Base-by-base conservation (phyloP, 805 yeast genomes). In the Candida fluviatilis region DNA sequence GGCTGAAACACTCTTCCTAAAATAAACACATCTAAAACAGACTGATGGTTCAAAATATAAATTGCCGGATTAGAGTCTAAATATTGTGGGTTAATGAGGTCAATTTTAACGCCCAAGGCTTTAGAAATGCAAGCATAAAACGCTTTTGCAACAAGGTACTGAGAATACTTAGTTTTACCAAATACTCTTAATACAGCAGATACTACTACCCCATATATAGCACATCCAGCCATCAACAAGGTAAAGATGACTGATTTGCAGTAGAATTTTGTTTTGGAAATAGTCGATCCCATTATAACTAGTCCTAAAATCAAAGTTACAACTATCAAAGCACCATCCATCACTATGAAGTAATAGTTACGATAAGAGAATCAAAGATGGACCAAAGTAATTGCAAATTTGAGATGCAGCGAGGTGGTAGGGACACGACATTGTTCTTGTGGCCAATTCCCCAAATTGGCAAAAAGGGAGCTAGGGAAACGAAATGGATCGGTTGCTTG, bases 141-240 rank as follows among this genome's bases (percentile, higher is more conserved):
- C 32, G 82, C 84, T 46, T 95, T 71, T 2, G 96, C 98, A 8
- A 91, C 87, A 15, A 89, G 69, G 78, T 89, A 89, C 64, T 93
- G 99, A 1, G 95, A 80, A 35, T 89, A 71, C 38, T 83, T 81
- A 49, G 78, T 80, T 58, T 84, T 84, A 17, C 96, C 95, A 12
- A 82, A 47, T 5, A 88, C 37, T 1, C 85, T 65, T 36, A 88
- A 69, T 5, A 77, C 44, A 1, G 85, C 56, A 2, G 97, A 88
- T 16, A 89, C 85, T 7, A 84, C 36, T 2, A 85, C 85, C 41
- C 96, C 96, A 50, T 84, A 85, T 4, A 80, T 41, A 2, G 89
- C 89, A 56, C 86, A 75, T 0, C 78, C 61, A 12, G 76, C 55
- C 30, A 84, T 60, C 21, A 81, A 58, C 3, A 72, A 47, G 2